Conservation (phyloP, 202 grass and related monocot species). For the Cymbopogon flexuosus region DNA sequence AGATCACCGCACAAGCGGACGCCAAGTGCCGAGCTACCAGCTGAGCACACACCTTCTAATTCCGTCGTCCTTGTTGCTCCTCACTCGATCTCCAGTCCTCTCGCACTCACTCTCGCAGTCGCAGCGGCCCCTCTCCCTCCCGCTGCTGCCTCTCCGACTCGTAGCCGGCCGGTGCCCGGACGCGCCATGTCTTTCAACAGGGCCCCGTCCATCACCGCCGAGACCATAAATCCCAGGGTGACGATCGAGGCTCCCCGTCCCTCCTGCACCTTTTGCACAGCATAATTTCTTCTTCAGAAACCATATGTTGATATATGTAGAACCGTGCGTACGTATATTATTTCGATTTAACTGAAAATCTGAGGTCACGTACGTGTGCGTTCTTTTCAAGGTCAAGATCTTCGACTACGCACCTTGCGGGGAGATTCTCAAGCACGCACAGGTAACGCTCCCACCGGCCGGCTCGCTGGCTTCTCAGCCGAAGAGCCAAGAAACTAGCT, state of each 20-base stretch:
- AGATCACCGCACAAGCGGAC: constrained; percentile 8
- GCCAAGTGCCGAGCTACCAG: background rate
- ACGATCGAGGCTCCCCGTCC: background rate
- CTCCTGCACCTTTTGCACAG: background rate
- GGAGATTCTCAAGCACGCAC: constrained; percentile 35
- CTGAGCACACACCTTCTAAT: background rate
- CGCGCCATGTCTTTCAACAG: constrained; percentile 52
- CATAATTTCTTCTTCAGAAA: background rate
- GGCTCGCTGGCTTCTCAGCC: background rate
- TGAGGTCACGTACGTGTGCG: background rate
- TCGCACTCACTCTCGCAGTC: background rate
- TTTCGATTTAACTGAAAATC: background rate
- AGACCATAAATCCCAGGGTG: constrained; percentile 55
- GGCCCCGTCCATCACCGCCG: constrained; percentile 33
- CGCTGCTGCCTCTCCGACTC: too few relatives aligned
- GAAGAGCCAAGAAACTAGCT: background rate
- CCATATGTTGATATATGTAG: background rate
- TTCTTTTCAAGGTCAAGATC: constrained; percentile 39
- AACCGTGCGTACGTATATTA: too few relatives aligned
- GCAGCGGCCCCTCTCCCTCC: background rate
- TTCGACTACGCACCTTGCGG: constrained; percentile 45
- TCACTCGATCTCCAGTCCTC: background rate
- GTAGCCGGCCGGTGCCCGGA: background rate
- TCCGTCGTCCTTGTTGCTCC: background rate
- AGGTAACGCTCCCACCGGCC: constrained; percentile 7